Percentiles rank a stretch among this genome's conserved stretches.
phyloP scores from a whole-genome alignment of 495 filamentous ascomycete genomes.

The Alectoria sarmentosa region DNA sequence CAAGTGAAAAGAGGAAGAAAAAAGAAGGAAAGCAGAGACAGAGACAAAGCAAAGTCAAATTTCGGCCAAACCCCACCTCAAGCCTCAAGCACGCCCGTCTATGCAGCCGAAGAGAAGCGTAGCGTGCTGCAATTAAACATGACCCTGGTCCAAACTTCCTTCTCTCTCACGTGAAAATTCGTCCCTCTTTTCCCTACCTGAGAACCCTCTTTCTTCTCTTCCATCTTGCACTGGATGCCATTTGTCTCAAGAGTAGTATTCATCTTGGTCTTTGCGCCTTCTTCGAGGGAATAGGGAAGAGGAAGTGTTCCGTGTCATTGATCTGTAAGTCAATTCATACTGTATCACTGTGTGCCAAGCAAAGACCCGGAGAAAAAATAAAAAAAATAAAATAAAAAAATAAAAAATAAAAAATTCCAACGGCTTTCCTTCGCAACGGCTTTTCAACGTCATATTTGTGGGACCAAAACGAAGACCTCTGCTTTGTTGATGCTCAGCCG shows the following conservation, averaged over 20 bases:
- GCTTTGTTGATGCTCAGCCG: not conserved
- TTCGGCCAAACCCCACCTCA: no score
- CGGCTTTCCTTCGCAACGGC: no score
- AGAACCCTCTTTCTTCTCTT: not conserved
- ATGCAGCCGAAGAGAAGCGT: no score
- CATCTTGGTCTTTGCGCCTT: not conserved
- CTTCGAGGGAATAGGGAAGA: not conserved
- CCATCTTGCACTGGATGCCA: not conserved
- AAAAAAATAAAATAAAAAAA: not conserved
- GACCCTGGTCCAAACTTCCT: not conserved
- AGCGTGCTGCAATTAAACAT: not conserved
- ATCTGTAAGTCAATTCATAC: not conserved
- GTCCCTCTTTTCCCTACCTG: not conserved
- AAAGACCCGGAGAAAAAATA: not conserved
- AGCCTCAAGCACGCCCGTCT: no score
- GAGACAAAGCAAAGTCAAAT: no score
- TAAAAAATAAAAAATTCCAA: no score
- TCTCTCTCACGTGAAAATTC: no score
- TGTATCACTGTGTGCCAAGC: not conserved
- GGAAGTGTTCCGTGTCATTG: not conserved
- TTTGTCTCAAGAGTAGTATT: no score
- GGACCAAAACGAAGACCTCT: conserved; percentile 3
- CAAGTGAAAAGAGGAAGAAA: not conserved
- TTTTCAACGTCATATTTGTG: not conserved
- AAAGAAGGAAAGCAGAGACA: not conserved